Evolutionary conservation across 495 filamentous ascomycete species (phyloP), one percentile per base, ranked within the genome.

Genomic region (Terfezia claveryi): DNA sequence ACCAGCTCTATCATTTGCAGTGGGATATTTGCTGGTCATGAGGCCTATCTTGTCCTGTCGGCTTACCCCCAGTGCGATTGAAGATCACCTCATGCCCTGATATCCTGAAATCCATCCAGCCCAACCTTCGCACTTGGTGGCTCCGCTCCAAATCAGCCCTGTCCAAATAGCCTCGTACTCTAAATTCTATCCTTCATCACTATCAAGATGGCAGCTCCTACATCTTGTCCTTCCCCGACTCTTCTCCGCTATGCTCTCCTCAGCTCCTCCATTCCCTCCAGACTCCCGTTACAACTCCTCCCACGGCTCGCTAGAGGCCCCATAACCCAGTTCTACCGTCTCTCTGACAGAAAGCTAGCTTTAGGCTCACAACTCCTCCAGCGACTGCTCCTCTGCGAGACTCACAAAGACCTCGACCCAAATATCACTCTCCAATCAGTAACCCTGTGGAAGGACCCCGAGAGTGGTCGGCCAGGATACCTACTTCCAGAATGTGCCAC

Each of bases 321-420:
- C 10, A 54, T 58, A 10, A 62, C 55, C 10, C 62, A 57, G 16
- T 65, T 64, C 32, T 50, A 62, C 56, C 64, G 62, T 56, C 56
- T 55, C 11, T 41, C 59, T 37, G 63, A 65, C 54, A 59, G 55
- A 23, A 53, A 55, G 32, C 54, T 65, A 2, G 51, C 63, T 14
- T 53, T 65, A 27, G 63, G 63, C 52, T 65, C 63, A 36, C 60
- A 66, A 20, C 55, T 65, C 27, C 56, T 65, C 10, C 63, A 65
- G 27, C 59, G 63, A n/a, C 41, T 36, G n/a, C 10, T 58, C 10
- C 12, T 58, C 32, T 50, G 52, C 23, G 41, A 54, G 17, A 14
- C 10, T 2, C 10, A 12, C 12, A 32, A 55, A 27, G 17, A 41
- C 53, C 14, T 44, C 8, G 53, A 55, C 17, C 38, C 11, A 7